Evolutionary conservation across 495 filamentous ascomycete genomes (phyloP).

Genomic region (Neurospora sp.): DNA sequence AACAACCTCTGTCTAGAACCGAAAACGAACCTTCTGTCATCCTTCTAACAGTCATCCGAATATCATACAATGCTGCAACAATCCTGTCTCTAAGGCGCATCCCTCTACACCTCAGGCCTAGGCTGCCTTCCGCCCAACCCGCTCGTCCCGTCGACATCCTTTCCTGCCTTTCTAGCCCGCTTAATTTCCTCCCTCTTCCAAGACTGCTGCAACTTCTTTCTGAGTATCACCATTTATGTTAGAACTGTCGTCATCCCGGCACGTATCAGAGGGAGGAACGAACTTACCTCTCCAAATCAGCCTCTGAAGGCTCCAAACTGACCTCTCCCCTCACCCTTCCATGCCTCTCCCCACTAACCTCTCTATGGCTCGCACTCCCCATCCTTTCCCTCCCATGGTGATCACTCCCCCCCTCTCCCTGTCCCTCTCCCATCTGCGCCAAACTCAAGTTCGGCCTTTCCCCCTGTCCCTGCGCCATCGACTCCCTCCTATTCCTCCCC

Average conservation of each 20-base stretch:
- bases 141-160: constrained; percentile 14
- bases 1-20: neutral
- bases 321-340: constrained; percentile 17
- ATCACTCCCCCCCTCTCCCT: neutral
- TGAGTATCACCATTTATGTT: neutral
- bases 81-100: neutral
- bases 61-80: neutral
- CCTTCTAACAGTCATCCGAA: neutral
- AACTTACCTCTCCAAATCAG: constrained; percentile 30
- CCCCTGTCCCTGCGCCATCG: neutral
- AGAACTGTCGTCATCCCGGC: neutral
- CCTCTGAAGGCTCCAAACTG: constrained; percentile 22
- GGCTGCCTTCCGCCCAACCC: neutral
- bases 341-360: constrained; percentile 3
- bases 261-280: constrained; percentile 1
- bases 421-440: neutral
- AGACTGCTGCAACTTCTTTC: constrained; percentile 26
- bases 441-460: neutral
- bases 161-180: constrained; percentile 18
- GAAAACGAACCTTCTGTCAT: neutral
- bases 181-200: constrained; percentile 19
- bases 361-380: neutral
- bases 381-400: neutral
- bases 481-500: neutral
- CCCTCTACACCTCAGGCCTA: neutral